A percentile compares a stretch with the other conserved stretches of the same genome.
These are phyloP conservation scores for Oenanthe sinensis DNA, from an alignment of 129 eudicot genomes.

Conservation along the genomic window DNA sequence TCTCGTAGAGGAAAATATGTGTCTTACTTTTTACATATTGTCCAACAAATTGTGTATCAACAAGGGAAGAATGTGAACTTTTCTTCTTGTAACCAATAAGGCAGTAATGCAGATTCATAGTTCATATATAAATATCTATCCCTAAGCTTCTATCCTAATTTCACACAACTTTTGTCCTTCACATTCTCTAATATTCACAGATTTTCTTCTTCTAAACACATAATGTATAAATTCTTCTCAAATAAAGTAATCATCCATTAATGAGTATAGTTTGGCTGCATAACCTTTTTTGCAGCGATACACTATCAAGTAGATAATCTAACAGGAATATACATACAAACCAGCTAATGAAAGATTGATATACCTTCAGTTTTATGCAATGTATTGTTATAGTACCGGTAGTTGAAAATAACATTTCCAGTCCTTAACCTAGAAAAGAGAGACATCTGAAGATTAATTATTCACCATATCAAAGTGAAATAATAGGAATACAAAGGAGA, in stretches of 20 bases:
- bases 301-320: not conserved
- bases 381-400: conserved; percentile 59
- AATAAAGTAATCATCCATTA: not conserved
- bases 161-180: not conserved
- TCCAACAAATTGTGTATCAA: not conserved
- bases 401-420: conserved; percentile 88
- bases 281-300: not conserved
- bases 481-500: not conserved
- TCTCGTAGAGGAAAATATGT: not conserved
- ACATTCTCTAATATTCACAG: not conserved
- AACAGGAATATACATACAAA: not conserved
- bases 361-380: conserved; percentile 89
- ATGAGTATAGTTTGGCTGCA: not conserved
- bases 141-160: not conserved
- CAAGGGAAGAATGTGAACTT: not conserved
- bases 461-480: conserved; percentile 1
- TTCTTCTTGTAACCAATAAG: too few relatives aligned
- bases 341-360: conserved; percentile 6
- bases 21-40: not conserved
- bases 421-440: conserved; percentile 61
- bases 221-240: not conserved
- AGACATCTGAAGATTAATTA: conserved; percentile 8
- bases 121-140: not conserved
- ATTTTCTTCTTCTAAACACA: not conserved
- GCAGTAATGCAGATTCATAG: not conserved